A percentile compares a stretch with the other conserved stretches of the same genome.
Evolutionary conservation across 2,329 filamentous ascomycete genomes (phyloP).

Genomic region (Fusarium palustre): DNA sequence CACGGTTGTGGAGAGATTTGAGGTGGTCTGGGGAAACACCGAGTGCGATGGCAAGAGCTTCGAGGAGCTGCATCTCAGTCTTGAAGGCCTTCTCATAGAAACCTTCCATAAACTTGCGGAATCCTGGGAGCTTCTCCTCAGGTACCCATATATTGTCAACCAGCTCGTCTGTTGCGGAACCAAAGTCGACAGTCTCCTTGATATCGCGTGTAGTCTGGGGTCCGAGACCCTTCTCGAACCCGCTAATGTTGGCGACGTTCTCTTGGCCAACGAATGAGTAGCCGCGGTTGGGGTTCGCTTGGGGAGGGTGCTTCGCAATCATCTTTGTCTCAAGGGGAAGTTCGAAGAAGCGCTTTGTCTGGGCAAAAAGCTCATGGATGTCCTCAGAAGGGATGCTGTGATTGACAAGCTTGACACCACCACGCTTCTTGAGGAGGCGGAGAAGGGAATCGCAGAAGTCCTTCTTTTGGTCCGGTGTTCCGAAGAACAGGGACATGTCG

Average conservation of each 20-base stretch:
- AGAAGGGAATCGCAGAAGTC: conserved; percentile 44
- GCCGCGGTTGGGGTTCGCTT: conserved; percentile 53
- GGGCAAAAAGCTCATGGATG: conserved; percentile 39
- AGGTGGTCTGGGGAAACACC: conserved; percentile 76
- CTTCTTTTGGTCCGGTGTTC: conserved; percentile 42
- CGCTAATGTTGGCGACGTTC: conserved; percentile 52
- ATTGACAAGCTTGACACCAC: conserved; percentile 46
- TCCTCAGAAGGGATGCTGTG: conserved; percentile 43
- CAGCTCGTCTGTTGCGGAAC: conserved; percentile 48
- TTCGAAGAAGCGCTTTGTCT: conserved; percentile 50
- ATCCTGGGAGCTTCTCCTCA: conserved; percentile 41
- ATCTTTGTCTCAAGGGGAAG: conserved; percentile 50
- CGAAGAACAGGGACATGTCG: conserved; percentile 49
- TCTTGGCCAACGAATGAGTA: conserved; percentile 53
- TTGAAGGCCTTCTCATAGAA: conserved; percentile 79
- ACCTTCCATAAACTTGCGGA: conserved; percentile 52
- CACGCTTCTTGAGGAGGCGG: conserved; percentile 38
- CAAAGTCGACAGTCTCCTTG: conserved; percentile 56
- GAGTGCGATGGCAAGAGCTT: conserved; percentile 80
- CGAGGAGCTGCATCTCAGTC: conserved; percentile 79
- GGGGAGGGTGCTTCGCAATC: conserved; percentile 49
- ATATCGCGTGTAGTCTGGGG: conserved; percentile 64
- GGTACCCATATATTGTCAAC: conserved; percentile 48
- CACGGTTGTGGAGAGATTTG: conserved; percentile 67
- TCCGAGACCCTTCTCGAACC: conserved; percentile 58